These are phyloP conservation scores for Zarea fungicola DNA, from an alignment of 2,329 filamentous ascomycete species.

Conservation along the genomic window DNA sequence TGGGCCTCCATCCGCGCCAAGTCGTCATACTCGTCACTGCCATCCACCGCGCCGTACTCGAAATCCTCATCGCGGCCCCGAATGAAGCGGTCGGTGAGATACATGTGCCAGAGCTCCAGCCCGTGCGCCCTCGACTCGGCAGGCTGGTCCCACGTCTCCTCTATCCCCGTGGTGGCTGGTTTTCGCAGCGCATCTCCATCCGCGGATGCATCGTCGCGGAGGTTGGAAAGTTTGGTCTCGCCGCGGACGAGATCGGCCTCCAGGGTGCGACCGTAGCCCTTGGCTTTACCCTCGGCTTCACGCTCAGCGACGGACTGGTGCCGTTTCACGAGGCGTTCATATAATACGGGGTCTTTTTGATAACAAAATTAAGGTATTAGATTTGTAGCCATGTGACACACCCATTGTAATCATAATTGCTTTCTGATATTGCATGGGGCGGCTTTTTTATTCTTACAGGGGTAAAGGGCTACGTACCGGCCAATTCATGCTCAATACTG, in stretches of 20 bases:
- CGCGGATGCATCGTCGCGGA: constrained; percentile 14
- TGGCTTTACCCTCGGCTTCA: constrained; percentile 64
- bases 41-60: constrained; percentile 67
- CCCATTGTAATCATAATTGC: no score
- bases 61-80: constrained; percentile 72
- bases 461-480: constrained; percentile 31
- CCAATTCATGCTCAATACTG: constrained; percentile 49
- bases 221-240: constrained; percentile 65
- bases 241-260: constrained; percentile 72
- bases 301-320: constrained; percentile 72
- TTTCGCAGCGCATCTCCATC: constrained; percentile 41
- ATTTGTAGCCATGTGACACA: background rate
- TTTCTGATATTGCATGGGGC: no score
- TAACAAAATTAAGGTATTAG: constrained; percentile 3
- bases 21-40: constrained; percentile 65
- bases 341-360: constrained; percentile 65
- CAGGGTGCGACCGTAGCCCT: constrained; percentile 73
- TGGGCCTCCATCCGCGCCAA: constrained; percentile 55
- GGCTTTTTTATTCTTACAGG: no score
- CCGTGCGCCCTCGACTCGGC: constrained; percentile 56
- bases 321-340: constrained; percentile 71
- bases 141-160: constrained; percentile 25
- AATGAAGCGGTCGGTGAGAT: constrained; percentile 70
- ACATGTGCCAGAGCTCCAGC: constrained; percentile 61
- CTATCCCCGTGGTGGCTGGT: constrained; percentile 24